Percentiles rank a stretch among this genome's conserved stretches.
These are phyloP conservation scores for Phragmites australis DNA, from an alignment of 176 grass and related monocot genomes.

Conservation along the genomic window DNA sequence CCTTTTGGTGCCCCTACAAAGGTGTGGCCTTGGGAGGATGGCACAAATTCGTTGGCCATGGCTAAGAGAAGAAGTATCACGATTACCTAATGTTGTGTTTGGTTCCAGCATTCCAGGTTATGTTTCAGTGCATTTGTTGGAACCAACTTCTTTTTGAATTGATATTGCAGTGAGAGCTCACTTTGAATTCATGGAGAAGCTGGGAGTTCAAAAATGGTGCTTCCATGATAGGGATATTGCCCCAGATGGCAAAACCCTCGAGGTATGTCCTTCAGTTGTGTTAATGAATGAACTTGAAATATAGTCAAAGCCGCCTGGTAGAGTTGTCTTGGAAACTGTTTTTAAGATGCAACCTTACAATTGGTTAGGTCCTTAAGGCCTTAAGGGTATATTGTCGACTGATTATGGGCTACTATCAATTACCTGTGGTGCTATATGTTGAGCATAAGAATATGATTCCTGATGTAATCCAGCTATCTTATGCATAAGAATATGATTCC, in stretches of 20 bases:
- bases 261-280: constrained; percentile 32
- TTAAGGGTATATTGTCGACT: not conserved
- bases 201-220: constrained; percentile 92
- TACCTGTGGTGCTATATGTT: too few species aligned
- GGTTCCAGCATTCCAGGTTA: not conserved
- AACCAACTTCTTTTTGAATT: constrained; percentile 14
- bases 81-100: not conserved
- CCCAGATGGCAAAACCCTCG: constrained; percentile 71
- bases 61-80: constrained; percentile 86
- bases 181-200: constrained; percentile 91
- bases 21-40: constrained; percentile 90
- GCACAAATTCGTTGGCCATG: constrained; percentile 79
- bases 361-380: not conserved
- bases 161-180: constrained; percentile 74
- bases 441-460: not conserved
- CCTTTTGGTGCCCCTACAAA: constrained; percentile 82
- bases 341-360: not conserved
- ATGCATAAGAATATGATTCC: too few species aligned
- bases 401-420: not conserved
- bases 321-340: not conserved
- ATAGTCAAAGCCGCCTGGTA: not conserved
- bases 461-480: too few species aligned
- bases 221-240: constrained; percentile 97
- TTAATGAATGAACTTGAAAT: not conserved
- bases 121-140: constrained; percentile 6